Evolutionary conservation across 2,329 filamentous ascomycete species (phyloP).

Genomic region (Periconia digitata): DNA sequence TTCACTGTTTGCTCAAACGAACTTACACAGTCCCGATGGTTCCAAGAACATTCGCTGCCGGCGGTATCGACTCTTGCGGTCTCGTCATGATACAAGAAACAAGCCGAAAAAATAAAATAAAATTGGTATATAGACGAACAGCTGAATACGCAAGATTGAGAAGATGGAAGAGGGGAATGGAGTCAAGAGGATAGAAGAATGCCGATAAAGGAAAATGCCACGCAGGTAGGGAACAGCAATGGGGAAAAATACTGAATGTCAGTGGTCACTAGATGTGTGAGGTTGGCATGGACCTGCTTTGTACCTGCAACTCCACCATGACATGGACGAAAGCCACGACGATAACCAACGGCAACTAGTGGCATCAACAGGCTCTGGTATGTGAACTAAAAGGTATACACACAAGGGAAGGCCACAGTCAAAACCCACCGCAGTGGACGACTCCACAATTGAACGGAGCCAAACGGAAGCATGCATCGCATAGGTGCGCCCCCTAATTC

Average conservation of each 20-base stretch:
- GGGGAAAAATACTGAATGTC: constrained; percentile 7
- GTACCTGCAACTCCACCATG: constrained; percentile 10
- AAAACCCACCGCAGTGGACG: constrained; percentile 15
- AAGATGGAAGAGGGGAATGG: background rate
- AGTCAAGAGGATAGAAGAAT: background rate
- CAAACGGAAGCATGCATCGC: constrained; percentile 14
- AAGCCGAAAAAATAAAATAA: background rate
- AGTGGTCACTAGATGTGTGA: constrained; percentile 3
- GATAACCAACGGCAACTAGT: constrained; percentile 9
- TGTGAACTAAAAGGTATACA: background rate
- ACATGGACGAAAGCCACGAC: constrained; percentile 8
- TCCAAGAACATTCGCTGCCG: constrained; percentile 43
- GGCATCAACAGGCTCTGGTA: constrained; percentile 2
- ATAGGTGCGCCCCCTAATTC: constrained; percentile 10
- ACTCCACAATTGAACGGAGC: constrained; percentile 17
- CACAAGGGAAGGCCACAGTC: constrained; percentile 1
- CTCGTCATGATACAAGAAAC: constrained; percentile 21
- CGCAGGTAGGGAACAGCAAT: constrained; percentile 3
- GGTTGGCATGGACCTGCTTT: constrained; percentile 1
- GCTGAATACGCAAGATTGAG: too few relatives aligned
- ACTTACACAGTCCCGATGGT: constrained; percentile 8
- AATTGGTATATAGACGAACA: background rate
- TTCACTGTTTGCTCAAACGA: constrained; percentile 18
- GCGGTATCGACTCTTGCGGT: constrained; percentile 39
- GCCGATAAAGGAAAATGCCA: constrained; percentile 7